Percentiles rank a stretch among this genome's conserved stretches.
Evolutionary conservation across 1,139 yeast species (phyloP).

Genomic region (Taphrina confusa): DNA sequence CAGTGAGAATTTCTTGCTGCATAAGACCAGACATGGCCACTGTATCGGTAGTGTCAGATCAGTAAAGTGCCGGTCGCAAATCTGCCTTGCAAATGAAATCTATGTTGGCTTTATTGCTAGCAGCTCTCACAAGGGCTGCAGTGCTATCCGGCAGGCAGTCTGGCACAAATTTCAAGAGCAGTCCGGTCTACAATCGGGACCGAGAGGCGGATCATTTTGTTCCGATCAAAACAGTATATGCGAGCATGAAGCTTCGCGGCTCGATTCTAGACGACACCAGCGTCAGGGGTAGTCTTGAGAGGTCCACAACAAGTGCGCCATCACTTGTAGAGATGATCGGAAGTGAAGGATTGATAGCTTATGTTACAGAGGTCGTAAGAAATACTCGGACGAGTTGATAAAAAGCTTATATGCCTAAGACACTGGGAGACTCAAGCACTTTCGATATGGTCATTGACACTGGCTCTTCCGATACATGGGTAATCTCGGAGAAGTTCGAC

Average conservation of each 20-base stretch:
- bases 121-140: too few species aligned
- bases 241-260: neutral
- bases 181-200: neutral
- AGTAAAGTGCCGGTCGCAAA: too few species aligned
- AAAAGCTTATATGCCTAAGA: neutral
- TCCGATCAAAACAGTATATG: neutral
- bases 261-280: neutral
- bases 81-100: too few species aligned
- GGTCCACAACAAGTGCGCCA: neutral
- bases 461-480: conserved; percentile 29
- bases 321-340: conserved; percentile 4
- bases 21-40: too few species aligned
- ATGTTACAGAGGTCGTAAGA: conserved; percentile 7
- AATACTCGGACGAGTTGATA: neutral
- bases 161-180: too few species aligned
- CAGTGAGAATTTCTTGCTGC: too few species aligned
- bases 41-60: too few species aligned
- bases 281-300: neutral
- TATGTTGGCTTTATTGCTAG: too few species aligned
- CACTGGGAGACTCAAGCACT: neutral
- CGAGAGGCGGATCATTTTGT: conserved; percentile 1
- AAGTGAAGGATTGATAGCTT: neutral
- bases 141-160: too few species aligned
- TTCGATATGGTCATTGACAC: conserved; percentile 29
- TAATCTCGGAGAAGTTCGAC: conserved; percentile 7